A percentile compares a stretch with the other conserved stretches of the same genome.
phyloP scores from a whole-genome alignment of 805 yeast species.

The Monosporozyma aquatica region DNA sequence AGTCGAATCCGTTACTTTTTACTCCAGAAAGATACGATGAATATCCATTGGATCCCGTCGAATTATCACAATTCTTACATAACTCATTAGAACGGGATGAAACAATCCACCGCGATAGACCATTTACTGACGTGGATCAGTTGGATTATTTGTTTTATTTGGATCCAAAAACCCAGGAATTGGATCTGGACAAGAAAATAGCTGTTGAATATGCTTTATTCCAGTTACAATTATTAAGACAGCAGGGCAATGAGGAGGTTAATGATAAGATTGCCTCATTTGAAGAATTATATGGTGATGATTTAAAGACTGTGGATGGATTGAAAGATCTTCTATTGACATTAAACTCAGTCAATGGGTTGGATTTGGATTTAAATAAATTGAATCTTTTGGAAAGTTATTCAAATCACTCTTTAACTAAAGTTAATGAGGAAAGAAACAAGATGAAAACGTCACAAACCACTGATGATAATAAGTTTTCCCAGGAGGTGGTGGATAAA shows the following conservation, averaged over 20 bases:
- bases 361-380: constrained; percentile 12
- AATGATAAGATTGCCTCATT: constrained; percentile 4
- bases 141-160: constrained; percentile 20
- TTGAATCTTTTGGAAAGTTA: constrained; percentile 2
- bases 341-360: constrained; percentile 16
- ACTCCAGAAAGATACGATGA: constrained; percentile 18
- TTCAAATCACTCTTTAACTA: not conserved
- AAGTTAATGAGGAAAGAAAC: not conserved
- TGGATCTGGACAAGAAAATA: constrained; percentile 25
- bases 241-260: constrained; percentile 5
- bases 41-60: constrained; percentile 23
- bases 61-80: constrained; percentile 19
- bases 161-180: constrained; percentile 9
- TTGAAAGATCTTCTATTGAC: constrained; percentile 13
- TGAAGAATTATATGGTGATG: constrained; percentile 10
- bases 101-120: constrained; percentile 8
- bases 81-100: constrained; percentile 7
- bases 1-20: constrained; percentile 24
- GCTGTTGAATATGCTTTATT: constrained; percentile 24
- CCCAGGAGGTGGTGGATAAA: no score
- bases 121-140: constrained; percentile 19
- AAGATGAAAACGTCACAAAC: no score
- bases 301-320: constrained; percentile 14
- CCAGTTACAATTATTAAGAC: constrained; percentile 13
- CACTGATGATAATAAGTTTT: no score